phyloP scores from a whole-genome alignment of 192 early-diverging fungal genomes.

The Backusella sp. region DNA sequence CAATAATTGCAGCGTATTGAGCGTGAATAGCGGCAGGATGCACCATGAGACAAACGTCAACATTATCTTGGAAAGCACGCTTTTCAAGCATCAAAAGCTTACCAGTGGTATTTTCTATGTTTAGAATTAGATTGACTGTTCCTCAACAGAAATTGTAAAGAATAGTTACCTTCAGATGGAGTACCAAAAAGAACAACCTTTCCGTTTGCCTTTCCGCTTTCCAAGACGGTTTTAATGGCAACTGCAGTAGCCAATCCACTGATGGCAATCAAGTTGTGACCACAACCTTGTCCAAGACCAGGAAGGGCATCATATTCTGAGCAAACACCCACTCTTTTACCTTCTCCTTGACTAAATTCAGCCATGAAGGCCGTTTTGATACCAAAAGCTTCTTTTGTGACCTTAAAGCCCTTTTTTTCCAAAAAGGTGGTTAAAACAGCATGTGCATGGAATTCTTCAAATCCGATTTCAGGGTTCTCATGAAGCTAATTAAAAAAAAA shows the following conservation, averaged over 20 bases:
- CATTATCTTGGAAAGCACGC: conserved; percentile 65
- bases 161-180: conserved; percentile 62
- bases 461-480: conserved; percentile 54
- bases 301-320: conserved; percentile 72
- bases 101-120: conserved; percentile 58
- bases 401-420: conserved; percentile 58
- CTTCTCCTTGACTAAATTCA: conserved; percentile 50
- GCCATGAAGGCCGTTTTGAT: conserved; percentile 77
- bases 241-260: conserved; percentile 60
- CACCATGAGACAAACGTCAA: conserved; percentile 76
- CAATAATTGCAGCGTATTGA: conserved; percentile 43
- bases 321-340: conserved; percentile 49
- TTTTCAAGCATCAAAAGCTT: conserved; percentile 69
- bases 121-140: not conserved
- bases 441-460: conserved; percentile 62
- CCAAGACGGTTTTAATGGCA: conserved; percentile 44
- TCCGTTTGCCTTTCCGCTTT: conserved; percentile 43
- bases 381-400: conserved; percentile 59
- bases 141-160: not conserved
- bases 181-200: conserved; percentile 72
- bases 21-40: conserved; percentile 63
- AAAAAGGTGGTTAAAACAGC: conserved; percentile 65
- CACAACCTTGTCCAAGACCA: conserved; percentile 55
- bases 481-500: conserved; percentile 42
- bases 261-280: conserved; percentile 73